A percentile compares a stretch with the other conserved stretches of the same genome.
These are phyloP conservation scores for Microglena sp. DNA, from an alignment of 139 green algal species.

Conservation along the genomic window DNA sequence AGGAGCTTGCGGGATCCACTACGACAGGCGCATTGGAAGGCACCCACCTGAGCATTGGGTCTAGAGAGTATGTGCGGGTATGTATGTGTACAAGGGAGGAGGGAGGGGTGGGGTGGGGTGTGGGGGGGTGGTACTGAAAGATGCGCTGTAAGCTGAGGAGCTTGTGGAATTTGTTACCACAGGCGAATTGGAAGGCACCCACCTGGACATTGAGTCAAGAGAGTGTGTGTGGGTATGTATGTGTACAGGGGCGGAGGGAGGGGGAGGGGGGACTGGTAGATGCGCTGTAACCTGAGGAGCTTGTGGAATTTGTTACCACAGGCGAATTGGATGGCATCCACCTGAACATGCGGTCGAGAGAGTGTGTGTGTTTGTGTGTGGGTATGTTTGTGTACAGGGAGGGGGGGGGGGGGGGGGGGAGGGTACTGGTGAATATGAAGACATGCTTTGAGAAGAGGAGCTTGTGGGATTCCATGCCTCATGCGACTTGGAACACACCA, in stretches of 20 bases:
- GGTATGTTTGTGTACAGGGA: too few species aligned
- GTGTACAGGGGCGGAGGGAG: too few species aligned
- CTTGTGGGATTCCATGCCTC: constrained; percentile 26
- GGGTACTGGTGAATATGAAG: constrained; percentile 42
- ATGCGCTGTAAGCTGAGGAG: constrained; percentile 33
- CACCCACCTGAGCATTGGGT: constrained; percentile 17
- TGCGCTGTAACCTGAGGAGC: constrained; percentile 32
- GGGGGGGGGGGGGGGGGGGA: too few species aligned
- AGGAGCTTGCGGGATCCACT: constrained; percentile 19
- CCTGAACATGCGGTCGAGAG: constrained; percentile 14
- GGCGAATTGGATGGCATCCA: constrained; percentile 21
- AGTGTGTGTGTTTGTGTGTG: too few species aligned
- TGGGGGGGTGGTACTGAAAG: too few species aligned
- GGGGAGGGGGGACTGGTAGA: constrained; percentile 57
- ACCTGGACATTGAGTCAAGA: constrained; percentile 18
- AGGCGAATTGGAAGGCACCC: constrained; percentile 29
- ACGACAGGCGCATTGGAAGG: constrained; percentile 38
- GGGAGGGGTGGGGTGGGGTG: too few species aligned
- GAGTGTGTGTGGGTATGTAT: too few species aligned
- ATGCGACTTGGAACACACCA: constrained; percentile 22
- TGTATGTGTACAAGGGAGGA: too few species aligned
- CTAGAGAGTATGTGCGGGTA: too few species aligned
- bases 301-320: constrained; percentile 36
- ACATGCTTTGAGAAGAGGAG: constrained; percentile 33
- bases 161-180: constrained; percentile 26